Evolutionary conservation across 1,284 basidiomycete species (phyloP).

Genomic region (Flammula alnicola): DNA sequence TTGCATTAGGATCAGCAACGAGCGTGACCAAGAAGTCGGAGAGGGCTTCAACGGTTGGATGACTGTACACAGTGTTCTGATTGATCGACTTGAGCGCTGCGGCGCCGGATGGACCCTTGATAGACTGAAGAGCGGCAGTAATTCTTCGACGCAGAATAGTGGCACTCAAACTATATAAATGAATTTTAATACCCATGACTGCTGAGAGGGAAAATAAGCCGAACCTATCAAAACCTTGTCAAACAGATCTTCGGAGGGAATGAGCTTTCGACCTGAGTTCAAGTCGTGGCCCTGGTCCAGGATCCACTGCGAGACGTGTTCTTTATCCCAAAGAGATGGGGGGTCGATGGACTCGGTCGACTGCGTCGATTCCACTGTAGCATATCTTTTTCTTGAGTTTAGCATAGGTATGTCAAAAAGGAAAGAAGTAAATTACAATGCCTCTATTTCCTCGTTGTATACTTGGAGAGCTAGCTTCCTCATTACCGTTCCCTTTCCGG

Average conservation of each 20-base stretch:
- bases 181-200: neutral
- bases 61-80: constrained; percentile 37
- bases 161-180: constrained; percentile 31
- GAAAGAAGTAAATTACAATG: constrained; percentile 28
- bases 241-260: constrained; percentile 35
- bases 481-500: constrained; percentile 41
- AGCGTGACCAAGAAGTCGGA: constrained; percentile 28
- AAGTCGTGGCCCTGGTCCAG: constrained; percentile 32
- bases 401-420: neutral
- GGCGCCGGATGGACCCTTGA: constrained; percentile 13
- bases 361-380: constrained; percentile 30
- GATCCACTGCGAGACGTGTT: constrained; percentile 34
- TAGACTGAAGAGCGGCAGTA: constrained; percentile 29
- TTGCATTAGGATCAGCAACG: constrained; percentile 21
- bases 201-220: neutral
- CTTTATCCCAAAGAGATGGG: constrained; percentile 31
- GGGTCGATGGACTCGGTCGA: constrained; percentile 23
- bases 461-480: constrained; percentile 35
- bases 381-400: constrained; percentile 36
- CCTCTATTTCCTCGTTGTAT: constrained; percentile 39
- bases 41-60: constrained; percentile 36
- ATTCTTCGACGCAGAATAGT: constrained; percentile 40
- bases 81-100: constrained; percentile 16
- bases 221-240: constrained; percentile 48
- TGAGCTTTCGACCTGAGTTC: constrained; percentile 19